Evolutionary conservation across 176 grass and related monocot species (phyloP), one percentile per base, ranked within the genome.

Genomic region (Hsuehochloa calcarea): DNA sequence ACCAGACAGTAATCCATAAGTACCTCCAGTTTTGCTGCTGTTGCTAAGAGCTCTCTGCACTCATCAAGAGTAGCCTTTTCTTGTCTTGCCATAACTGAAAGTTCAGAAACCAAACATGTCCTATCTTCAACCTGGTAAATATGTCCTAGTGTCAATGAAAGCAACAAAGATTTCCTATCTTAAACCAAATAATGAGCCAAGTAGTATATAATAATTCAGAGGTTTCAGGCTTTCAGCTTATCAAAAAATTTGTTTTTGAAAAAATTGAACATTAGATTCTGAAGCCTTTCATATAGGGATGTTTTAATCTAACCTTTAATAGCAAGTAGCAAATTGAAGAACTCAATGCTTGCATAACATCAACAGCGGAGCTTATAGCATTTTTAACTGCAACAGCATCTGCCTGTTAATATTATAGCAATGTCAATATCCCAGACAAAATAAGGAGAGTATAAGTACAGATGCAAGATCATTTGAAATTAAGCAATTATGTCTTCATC

Each of bases 11-110:
- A 73, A 80, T 81, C 20, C 38, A 37, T 62, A 71, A 72, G 35
- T 94, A 97, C 94, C 92, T 97, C 90, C 78, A 97, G 79, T 68
- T 85, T 82, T 74, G 90, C 90, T 44, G 86, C 77, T 34, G 61
- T 87, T 52, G 88, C 74, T 87, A 97, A 73, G n/a, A 94, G 88
- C 43, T 92, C 55, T 90, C 86, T 88, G 63, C 87, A 97, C 38
- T 94, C 92, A 64, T 92, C 80, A 61, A 97, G 80, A 70, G 91
- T 65, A 40, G 27, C 45, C 49, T 85, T 89, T 90, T 89, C 92
- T 85, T 92, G 73, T 69, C 60, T 60, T 35, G 61, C 86, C 73
- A 81, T 60, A 70, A 49, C 59, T 31, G 54, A 81, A 68, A 97
- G 90, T 70, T 94, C 85, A 79, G 88, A 87, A 85, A 97, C 83